Evolutionary conservation across 2,329 filamentous ascomycete genomes (phyloP).

Genomic region (Colletotrichum paranaense): DNA sequence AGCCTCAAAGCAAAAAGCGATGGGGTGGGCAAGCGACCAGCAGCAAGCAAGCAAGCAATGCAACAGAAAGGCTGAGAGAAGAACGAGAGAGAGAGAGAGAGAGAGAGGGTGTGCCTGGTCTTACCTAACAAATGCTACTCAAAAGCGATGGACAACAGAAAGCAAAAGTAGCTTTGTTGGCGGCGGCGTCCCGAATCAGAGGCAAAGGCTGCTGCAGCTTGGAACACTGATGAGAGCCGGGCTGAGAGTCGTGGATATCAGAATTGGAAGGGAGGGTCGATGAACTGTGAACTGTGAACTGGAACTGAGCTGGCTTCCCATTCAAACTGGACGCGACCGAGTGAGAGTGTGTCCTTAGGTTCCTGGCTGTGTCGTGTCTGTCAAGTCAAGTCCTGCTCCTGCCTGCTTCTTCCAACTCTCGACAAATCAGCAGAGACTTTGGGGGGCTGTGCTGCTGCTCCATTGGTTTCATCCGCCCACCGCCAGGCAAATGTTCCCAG

Average conservation of each 20-base stretch:
- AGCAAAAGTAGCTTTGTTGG: neutral
- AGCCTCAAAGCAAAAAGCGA: neutral
- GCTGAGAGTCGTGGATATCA: constrained; percentile 8
- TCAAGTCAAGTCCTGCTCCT: neutral
- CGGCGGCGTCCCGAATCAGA: neutral
- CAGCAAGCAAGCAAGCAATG: constrained; percentile 2
- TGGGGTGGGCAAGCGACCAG: neutral
- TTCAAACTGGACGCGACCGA: neutral
- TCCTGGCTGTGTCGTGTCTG: neutral
- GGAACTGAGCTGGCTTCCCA: neutral
- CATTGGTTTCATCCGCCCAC: constrained; percentile 30
- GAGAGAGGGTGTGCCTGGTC: constrained; percentile 13
- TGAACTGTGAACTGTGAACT: neutral
- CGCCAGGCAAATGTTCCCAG: neutral
- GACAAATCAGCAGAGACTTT: constrained; percentile 3
- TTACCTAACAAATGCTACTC: constrained; percentile 27
- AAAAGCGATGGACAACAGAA: neutral
- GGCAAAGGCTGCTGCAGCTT: constrained; percentile 24
- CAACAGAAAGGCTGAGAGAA: neutral
- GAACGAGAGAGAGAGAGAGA: neutral
- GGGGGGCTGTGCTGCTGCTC: constrained; percentile 21
- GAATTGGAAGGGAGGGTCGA: neutral
- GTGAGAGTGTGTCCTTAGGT: neutral
- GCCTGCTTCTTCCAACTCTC: neutral
- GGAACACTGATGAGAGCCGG: neutral